Evolutionary conservation across 305 asterid genomes (phyloP), one percentile per base, ranked within the genome.

Genomic region (Fraxinus platypoda): DNA sequence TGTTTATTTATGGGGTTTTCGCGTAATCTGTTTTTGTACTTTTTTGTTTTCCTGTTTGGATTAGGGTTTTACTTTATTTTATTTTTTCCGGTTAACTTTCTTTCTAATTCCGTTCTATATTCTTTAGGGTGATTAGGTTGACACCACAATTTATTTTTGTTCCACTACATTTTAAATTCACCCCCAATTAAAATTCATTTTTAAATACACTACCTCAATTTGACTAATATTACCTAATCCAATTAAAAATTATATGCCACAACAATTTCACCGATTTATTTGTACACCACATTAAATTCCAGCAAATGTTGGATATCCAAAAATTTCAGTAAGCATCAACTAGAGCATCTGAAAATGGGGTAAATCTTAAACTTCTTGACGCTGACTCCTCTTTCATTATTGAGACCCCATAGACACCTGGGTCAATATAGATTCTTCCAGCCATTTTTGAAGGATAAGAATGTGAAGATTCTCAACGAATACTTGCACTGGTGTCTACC

Each of bases 401-500:
- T 91, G 93, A 82, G 99, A 77, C 97, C 98, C 0, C 97, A 94
- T 17, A 98, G 97, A 17, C 99, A 94, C 74, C 97, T 97, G 0
- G 98, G 98, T 3, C 88, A 91, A 0, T 94, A 92, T 77, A 81
- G 97, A 81, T 84, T 81, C 78, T 86, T 86, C 78, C 91, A 89
- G 7, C 93, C 95, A 2, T 88, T 89, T 30, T 84, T 83, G 0
- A 80, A 87, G 26, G 89, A 71, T 2, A 84, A 88, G 89, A 78
- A 80, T 3, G 94, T 80, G 0, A 88, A 88, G 84, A 84, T 90
- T 6, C 77, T 89, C 31, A 87, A 86, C 41, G 98, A 95, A 74
- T 95, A 98, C 74, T 80, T 95, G 81, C 99, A 95, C 78, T 95
- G 98, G 97, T 95, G 98, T 82, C 78, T 95, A 82, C 99, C 97